Percentiles rank a stretch among this genome's conserved stretches.
These are phyloP conservation scores for Schizopora paradoxa DNA, from an alignment of 1,284 basidiomycete species.

Conservation along the genomic window DNA sequence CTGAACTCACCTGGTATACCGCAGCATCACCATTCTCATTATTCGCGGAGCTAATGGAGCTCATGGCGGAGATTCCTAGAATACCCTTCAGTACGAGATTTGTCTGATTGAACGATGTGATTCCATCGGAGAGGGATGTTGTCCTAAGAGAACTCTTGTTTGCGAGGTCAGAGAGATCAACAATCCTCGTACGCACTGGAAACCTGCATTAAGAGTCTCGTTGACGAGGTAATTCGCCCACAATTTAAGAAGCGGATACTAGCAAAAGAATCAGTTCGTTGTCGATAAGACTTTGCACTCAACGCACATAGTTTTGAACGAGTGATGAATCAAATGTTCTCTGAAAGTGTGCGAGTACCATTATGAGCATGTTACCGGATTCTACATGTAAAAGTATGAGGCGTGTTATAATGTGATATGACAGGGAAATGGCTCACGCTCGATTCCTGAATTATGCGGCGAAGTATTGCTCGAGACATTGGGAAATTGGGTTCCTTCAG, in stretches of 20 bases:
- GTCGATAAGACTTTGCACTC: constrained; percentile 18
- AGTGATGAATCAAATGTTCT: constrained; percentile 6
- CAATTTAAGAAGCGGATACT: constrained; percentile 37
- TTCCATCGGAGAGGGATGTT: constrained; percentile 2
- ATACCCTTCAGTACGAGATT: too few relatives aligned
- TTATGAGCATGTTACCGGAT: constrained; percentile 37
- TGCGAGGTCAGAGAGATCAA: too few relatives aligned
- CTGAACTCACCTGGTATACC: too few relatives aligned
- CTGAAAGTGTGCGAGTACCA: constrained; percentile 34
- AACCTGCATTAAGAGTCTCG: constrained; percentile 31
- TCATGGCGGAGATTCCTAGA: too few relatives aligned
- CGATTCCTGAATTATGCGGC: constrained; percentile 23
- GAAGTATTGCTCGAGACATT: too few relatives aligned
- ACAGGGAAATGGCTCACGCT: constrained; percentile 16
- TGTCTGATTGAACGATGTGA: too few relatives aligned
- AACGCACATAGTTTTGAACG: constrained; percentile 8
- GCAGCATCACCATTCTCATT: too few relatives aligned
- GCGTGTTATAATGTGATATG: neutral
- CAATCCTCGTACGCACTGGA: too few relatives aligned
- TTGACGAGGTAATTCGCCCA: constrained; percentile 37
- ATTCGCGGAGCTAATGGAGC: too few relatives aligned
- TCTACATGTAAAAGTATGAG: constrained; percentile 22
- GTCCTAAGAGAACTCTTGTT: too few relatives aligned
- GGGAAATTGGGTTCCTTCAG: too few relatives aligned
- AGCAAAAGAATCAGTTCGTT: constrained; percentile 22